Percentiles rank a stretch among this genome's conserved stretches.
Evolutionary conservation across 352 stramenopile species (phyloP).

Genomic region (Phytophthora pistaciae): DNA sequence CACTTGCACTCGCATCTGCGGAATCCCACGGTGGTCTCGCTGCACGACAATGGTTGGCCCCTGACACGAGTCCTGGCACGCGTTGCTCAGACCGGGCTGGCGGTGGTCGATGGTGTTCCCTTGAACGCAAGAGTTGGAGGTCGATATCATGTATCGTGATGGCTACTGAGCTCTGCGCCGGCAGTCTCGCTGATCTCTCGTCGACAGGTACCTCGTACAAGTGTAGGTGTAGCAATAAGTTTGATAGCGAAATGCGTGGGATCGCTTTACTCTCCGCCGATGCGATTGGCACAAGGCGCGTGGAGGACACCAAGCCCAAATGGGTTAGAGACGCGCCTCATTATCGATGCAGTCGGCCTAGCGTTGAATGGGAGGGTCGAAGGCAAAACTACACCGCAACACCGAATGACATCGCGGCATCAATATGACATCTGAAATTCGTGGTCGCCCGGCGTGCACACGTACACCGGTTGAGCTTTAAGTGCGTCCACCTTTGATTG

Average conservation of each 20-base stretch:
- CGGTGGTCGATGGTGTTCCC: constrained; percentile 11
- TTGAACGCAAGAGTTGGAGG: constrained; percentile 6
- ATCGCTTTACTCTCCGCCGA: constrained; percentile 1
- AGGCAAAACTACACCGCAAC: neutral
- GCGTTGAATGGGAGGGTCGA: constrained; percentile 5
- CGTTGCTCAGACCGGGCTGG: constrained; percentile 25
- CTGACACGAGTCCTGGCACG: constrained; percentile 32
- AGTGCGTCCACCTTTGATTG: neutral
- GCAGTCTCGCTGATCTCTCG: constrained; percentile 1
- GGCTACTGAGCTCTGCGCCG: constrained; percentile 4
- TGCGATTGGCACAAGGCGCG: constrained; percentile 29
- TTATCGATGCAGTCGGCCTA: constrained; percentile 18
- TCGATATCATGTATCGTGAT: constrained; percentile 5
- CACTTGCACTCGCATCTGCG: constrained; percentile 24
- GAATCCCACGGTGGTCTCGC: constrained; percentile 34
- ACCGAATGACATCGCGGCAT: constrained; percentile 17
- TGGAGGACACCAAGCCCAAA: constrained; percentile 7
- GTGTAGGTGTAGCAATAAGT: constrained; percentile 9
- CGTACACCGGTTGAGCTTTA: neutral
- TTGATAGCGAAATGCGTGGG: constrained; percentile 17
- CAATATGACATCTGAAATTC: constrained; percentile 13
- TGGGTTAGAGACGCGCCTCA: constrained; percentile 24
- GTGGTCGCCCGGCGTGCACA: neutral
- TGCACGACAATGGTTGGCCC: constrained; percentile 26
- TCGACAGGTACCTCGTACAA: constrained; percentile 9